Evolutionary conservation across 1,284 basidiomycete species (phyloP).

Genomic region (Hemileccinum hortonii): DNA sequence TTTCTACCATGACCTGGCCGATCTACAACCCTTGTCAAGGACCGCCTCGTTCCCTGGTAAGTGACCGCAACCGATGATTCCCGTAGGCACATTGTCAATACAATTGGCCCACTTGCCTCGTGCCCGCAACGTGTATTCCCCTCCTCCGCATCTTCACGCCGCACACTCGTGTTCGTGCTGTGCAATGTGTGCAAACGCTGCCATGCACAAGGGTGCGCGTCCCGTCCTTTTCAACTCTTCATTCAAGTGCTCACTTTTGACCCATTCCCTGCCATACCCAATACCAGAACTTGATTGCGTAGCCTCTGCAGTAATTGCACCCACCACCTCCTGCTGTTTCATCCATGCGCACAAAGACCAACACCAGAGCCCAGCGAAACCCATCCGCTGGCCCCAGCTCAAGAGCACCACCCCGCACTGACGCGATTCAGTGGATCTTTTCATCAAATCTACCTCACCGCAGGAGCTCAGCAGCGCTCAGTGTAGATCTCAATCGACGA

Average conservation of each 20-base stretch:
- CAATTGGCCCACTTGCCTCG: constrained; percentile 18
- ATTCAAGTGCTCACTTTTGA: constrained; percentile 11
- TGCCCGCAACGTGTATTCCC: constrained; percentile 25
- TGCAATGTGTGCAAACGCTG: constrained; percentile 18
- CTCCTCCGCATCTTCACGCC: constrained; percentile 21
- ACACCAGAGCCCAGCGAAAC: constrained; percentile 23
- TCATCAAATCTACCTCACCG: constrained; percentile 65
- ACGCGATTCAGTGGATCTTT: constrained; percentile 63
- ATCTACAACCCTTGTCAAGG: no score
- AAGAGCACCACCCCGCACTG: constrained; percentile 33
- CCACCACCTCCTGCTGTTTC: constrained; percentile 1
- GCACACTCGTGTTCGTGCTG: constrained; percentile 34
- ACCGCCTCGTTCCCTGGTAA: no score
- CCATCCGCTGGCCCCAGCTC: constrained; percentile 21
- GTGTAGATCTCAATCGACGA: constrained; percentile 57
- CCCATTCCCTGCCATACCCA: constrained; percentile 2
- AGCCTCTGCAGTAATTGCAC: constrained; percentile 7
- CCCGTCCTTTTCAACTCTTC: constrained; percentile 17
- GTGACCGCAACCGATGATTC: no score
- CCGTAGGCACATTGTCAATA: no score
- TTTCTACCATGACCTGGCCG: no score
- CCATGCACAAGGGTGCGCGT: constrained; percentile 31
- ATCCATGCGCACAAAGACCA: constrained; percentile 28
- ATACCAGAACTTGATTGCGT: constrained; percentile 7
- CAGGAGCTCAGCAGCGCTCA: constrained; percentile 56